Evolutionary conservation across 2,329 filamentous ascomycete genomes (phyloP).

Genomic region (Penicillium sp.): DNA sequence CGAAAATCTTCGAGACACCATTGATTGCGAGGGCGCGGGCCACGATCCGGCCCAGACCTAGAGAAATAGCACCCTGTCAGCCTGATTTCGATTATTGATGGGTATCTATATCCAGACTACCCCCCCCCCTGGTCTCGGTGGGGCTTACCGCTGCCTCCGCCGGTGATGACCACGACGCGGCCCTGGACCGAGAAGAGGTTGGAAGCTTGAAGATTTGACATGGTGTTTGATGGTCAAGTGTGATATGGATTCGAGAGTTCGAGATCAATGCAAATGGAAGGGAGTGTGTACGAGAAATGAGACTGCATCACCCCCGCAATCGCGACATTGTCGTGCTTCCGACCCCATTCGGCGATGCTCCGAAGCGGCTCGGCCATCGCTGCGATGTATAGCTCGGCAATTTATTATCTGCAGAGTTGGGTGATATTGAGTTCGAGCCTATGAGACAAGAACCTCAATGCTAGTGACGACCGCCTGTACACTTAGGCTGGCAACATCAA

Average conservation of each 20-base stretch:
- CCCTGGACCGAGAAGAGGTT: slow-evolving; percentile 57
- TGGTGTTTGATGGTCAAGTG: slow-evolving; percentile 16
- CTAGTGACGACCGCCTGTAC: background rate
- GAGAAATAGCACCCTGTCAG: background rate
- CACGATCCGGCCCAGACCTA: slow-evolving; percentile 51
- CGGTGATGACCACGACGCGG: slow-evolving; percentile 58
- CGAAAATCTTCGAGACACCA: slow-evolving; percentile 58
- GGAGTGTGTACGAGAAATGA: background rate
- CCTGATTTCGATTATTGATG: background rate
- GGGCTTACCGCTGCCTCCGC: slow-evolving; percentile 54
- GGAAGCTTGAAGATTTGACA: slow-evolving; percentile 39
- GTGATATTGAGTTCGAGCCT: background rate
- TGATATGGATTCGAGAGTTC: background rate
- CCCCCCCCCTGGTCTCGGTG: background rate
- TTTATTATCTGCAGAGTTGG: background rate
- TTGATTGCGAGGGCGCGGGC: slow-evolving; percentile 51
- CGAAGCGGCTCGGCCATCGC: slow-evolving; percentile 1
- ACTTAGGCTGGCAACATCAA: background rate
- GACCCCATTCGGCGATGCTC: slow-evolving; percentile 1
- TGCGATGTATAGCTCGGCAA: background rate
- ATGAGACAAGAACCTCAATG: background rate
- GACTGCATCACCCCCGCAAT: slow-evolving; percentile 5
- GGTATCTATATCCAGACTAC: background rate
- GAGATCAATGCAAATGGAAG: background rate
- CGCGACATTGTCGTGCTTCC: slow-evolving; percentile 1